Evolutionary conservation across 352 stramenopile species (phyloP), one percentile per base, ranked within the genome.

Genomic region (Aphanomyces invadans): DNA sequence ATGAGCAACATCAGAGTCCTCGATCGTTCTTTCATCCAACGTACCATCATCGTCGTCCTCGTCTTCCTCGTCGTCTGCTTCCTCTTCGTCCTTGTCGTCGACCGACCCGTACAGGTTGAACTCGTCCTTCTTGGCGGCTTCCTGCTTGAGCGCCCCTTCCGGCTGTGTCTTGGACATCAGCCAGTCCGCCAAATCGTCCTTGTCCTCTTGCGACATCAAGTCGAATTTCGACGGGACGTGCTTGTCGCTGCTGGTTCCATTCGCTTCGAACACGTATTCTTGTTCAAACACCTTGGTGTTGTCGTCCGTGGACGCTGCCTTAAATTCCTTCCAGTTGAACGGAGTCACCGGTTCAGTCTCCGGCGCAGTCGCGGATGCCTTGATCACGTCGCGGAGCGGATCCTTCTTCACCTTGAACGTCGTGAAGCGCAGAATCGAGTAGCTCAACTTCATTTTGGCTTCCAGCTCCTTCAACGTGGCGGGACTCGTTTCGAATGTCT

Each of bases 331-430:
- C 60, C 60, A 67, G 49, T 46, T 49, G 49, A 67, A 67, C 28
- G 29, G 21, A 19, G 3, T 36, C 3, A 17, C 49, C 23, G 19
- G n/a, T 44, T 67, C 42, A 9, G 9, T 3, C 4, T 23, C 19
- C 21, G 45, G 7, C 10, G 59, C 42, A 68, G 39, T 68, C 69
- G 55, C 59, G 57, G 44, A 23, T 71, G 68, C 66, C 65, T 82
- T 77, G 11, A 92, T 69, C 73, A 81, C 61, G 57, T 76, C 69
- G 70, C 87, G 67, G 32, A 87, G 76, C 61, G 82, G 70, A 49
- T 84, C 73, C 75, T 92, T 81, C 68, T 81, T 79, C 11, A 94
- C 71, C 74, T 94, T 90, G 77, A 93, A 93, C 11, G 84, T 90
- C 75, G 87, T 73, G 76, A 91, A 93, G 74, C 84, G 84, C 60